Evolutionary conservation across 2,329 filamentous ascomycete genomes (phyloP).

Genomic region (Trichoderma pleuroti): DNA sequence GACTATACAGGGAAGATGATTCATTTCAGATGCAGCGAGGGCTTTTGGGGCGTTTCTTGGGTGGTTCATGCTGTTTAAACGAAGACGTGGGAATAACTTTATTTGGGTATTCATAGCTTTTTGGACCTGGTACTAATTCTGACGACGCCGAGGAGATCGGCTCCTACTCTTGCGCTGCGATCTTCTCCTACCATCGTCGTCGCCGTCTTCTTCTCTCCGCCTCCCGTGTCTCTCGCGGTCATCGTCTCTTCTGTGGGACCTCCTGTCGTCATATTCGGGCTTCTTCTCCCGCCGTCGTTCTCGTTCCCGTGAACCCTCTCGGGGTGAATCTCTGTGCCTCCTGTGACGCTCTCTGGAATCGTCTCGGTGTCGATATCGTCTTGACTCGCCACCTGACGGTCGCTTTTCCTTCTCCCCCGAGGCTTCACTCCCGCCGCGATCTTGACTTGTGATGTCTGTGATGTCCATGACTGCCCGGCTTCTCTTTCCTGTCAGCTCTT

Average conservation of each 20-base stretch:
- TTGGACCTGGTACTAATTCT: conserved; percentile 24
- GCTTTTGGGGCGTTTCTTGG: background rate
- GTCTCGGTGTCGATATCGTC: conserved; percentile 29
- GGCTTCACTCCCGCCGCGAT: conserved; percentile 39
- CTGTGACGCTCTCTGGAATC: conserved; percentile 29
- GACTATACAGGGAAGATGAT: background rate
- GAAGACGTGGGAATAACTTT: conserved; percentile 5
- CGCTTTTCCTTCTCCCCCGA: conserved; percentile 28
- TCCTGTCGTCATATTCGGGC: conserved; percentile 25
- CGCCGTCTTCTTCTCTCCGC: conserved; percentile 29
- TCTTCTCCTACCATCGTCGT: conserved; percentile 22
- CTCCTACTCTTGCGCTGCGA: conserved; percentile 39
- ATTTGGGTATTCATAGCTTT: conserved; percentile 15
- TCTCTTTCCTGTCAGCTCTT: conserved; percentile 46
- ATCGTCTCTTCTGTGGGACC: conserved; percentile 27
- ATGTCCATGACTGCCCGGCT: conserved; percentile 46
- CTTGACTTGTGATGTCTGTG: conserved; percentile 45
- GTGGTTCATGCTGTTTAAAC: background rate
- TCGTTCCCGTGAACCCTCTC: conserved; percentile 19
- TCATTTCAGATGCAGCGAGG: background rate
- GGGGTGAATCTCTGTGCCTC: conserved; percentile 21
- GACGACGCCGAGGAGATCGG: conserved; percentile 39
- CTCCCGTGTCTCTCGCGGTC: conserved; percentile 29
- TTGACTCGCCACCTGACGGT: conserved; percentile 31
- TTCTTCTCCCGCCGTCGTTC: conserved; percentile 26